A percentile compares a stretch with the other conserved stretches of the same genome.
Evolutionary conservation across 495 filamentous ascomycete species (phyloP).

Genomic region (Durotheca rogersii): DNA sequence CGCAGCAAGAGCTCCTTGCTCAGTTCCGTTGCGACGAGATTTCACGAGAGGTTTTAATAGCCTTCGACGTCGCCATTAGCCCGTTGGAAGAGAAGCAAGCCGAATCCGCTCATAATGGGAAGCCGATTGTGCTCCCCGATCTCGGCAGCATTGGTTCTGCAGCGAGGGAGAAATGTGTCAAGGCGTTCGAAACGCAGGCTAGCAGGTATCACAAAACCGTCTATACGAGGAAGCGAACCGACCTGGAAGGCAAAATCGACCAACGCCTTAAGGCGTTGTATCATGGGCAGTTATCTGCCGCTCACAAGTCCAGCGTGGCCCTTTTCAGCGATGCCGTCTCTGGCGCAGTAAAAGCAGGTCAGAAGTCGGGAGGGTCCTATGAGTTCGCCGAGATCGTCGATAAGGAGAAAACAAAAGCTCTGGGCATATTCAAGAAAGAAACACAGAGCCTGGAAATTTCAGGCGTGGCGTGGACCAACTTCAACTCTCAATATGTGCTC

Average conservation of each 20-base stretch:
- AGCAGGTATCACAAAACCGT: slow-evolving; percentile 96
- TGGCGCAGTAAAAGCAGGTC: slow-evolving; percentile 74
- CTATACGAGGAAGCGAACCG: slow-evolving; percentile 77
- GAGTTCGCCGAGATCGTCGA: slow-evolving; percentile 95
- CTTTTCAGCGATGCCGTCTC: slow-evolving; percentile 84
- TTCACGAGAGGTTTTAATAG: slow-evolving; percentile 74
- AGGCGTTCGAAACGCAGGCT: slow-evolving; percentile 83
- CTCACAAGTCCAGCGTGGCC: slow-evolving; percentile 85
- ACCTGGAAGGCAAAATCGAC: slow-evolving; percentile 85
- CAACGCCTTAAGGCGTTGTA: slow-evolving; percentile 82
- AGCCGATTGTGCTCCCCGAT: slow-evolving; percentile 67
- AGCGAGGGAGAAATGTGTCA: slow-evolving; percentile 71
- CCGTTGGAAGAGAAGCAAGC: slow-evolving; percentile 87
- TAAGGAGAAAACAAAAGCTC: slow-evolving; percentile 70
- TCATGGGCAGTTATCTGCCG: slow-evolving; percentile 78
- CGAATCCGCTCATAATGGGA: slow-evolving; percentile 68
- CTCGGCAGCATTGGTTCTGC: slow-evolving; percentile 73
- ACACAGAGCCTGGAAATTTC: slow-evolving; percentile 71
- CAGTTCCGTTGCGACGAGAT: slow-evolving; percentile 99
- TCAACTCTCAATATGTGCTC: slow-evolving; percentile 53
- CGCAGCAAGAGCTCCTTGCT: slow-evolving; percentile 93
- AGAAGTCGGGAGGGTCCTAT: slow-evolving; percentile 84
- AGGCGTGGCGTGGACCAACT: slow-evolving; percentile 78
- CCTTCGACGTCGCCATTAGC: slow-evolving; percentile 76
- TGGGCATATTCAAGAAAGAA: slow-evolving; percentile 75